These are phyloP conservation scores for Candida ortonii DNA, from an alignment of 805 yeast genomes.

Conservation along the genomic window DNA sequence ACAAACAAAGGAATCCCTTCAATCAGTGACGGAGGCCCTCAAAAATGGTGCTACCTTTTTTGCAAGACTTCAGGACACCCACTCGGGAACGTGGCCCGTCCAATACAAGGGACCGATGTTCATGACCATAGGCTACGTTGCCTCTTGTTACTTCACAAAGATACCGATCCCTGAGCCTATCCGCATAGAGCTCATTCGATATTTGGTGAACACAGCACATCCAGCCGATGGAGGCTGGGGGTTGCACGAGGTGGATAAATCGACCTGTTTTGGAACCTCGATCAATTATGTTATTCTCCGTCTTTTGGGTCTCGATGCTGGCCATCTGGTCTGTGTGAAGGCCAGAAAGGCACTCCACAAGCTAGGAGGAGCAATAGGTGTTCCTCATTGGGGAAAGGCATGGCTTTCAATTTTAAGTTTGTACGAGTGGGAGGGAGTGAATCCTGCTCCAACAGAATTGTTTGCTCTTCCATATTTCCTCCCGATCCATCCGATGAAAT, in stretches of 20 bases:
- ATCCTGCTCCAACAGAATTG: conserved; percentile 96
- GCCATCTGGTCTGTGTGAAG: conserved; percentile 72
- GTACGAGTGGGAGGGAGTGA: conserved; percentile 94
- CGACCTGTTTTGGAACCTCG: conserved; percentile 93
- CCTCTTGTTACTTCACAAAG: conserved; percentile 65
- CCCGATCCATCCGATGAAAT: conserved; percentile 90
- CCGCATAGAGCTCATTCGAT: conserved; percentile 71
- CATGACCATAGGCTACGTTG: conserved; percentile 86
- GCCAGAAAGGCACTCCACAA: conserved; percentile 69
- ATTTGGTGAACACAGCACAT: conserved; percentile 86
- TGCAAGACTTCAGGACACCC: conserved; percentile 63
- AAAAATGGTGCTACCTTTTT: conserved; percentile 73
- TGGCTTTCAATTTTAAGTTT: conserved; percentile 81
- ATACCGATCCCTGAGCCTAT: conserved; percentile 65
- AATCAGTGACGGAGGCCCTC: conserved; percentile 52
- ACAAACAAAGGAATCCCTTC: conserved; percentile 31
- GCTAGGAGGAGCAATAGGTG: conserved; percentile 85
- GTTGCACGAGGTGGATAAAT: conserved; percentile 83
- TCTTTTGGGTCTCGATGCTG: conserved; percentile 67
- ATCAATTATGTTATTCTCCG: conserved; percentile 83
- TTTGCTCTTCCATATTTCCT: conserved; percentile 81
- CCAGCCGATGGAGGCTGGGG: conserved; percentile 99
- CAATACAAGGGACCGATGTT: conserved; percentile 99
- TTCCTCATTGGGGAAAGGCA: conserved; percentile 97
- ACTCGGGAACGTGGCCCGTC: conserved; percentile 83